These are phyloP conservation scores for Prunus padus DNA, from an alignment of 306 rosid species.

Conservation along the genomic window DNA sequence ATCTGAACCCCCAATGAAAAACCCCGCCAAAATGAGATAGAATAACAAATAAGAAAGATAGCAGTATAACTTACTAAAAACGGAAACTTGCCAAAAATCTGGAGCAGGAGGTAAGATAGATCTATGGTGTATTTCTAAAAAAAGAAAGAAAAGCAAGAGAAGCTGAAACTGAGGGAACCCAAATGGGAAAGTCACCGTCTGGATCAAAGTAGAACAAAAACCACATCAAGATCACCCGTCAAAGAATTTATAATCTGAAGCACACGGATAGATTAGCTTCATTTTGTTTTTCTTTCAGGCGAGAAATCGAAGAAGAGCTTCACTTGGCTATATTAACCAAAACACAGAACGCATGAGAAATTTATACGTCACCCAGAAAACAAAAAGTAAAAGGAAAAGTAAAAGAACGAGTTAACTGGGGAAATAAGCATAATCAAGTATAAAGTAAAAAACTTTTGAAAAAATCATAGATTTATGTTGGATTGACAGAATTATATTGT, in stretches of 20 bases:
- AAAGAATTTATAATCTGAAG: background rate
- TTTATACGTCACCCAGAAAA: background rate
- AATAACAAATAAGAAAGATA: background rate
- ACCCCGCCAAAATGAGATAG: background rate
- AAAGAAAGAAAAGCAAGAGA: background rate
- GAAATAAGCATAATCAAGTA: background rate
- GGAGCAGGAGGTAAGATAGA: background rate
- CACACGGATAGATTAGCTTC: background rate
- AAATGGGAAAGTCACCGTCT: conserved; percentile 1
- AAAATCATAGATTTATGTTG: background rate
- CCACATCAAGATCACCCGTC: background rate
- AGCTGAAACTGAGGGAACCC: background rate
- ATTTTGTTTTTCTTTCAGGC: background rate
- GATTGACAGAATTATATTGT: background rate
- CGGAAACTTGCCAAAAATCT: background rate
- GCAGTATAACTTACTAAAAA: background rate
- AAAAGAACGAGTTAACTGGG: background rate
- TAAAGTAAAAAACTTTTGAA: background rate
- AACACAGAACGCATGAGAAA: conserved; percentile 15
- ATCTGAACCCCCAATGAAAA: conserved; percentile 8
- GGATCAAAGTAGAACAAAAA: background rate
- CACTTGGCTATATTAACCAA: background rate
- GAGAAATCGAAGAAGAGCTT: background rate
- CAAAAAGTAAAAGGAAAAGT: background rate
- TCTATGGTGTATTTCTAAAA: background rate